These are phyloP conservation scores for Prunus mira DNA, from an alignment of 306 rosid species.

Conservation along the genomic window DNA sequence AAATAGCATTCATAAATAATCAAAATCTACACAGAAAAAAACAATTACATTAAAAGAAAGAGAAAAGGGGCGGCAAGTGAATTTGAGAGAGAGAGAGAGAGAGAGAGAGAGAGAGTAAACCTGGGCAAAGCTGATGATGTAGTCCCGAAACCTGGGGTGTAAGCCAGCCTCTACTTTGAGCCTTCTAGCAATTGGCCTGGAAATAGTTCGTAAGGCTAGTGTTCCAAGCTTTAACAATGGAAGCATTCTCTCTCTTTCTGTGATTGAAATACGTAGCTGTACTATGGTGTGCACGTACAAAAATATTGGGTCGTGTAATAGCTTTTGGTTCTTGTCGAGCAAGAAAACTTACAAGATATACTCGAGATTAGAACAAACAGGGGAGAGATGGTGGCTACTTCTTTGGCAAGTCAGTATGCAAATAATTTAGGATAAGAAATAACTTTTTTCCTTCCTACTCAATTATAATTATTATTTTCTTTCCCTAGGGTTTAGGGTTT, in stretches of 20 bases:
- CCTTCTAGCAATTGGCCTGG: constrained; percentile 7
- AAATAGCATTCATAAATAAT: too few relatives aligned
- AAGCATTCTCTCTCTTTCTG: constrained; percentile 2
- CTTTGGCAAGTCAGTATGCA: background rate
- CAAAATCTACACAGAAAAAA: background rate
- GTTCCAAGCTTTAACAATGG: constrained; percentile 18
- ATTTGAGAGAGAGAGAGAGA: background rate
- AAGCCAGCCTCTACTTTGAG: constrained; percentile 10
- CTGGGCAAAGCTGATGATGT: constrained; percentile 13
- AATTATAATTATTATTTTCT: too few relatives aligned
- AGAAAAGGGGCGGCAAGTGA: background rate
- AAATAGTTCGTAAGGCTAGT: constrained; percentile 9
- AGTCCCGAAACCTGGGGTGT: constrained; percentile 4
- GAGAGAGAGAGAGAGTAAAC: background rate
- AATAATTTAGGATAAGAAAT: too few relatives aligned
- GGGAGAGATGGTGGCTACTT: background rate
- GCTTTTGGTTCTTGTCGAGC: background rate
- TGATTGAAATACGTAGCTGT: background rate
- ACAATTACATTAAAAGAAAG: background rate
- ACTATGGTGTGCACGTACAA: background rate
- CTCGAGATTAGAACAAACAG: background rate
- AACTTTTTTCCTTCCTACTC: too few relatives aligned
- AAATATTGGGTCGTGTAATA: background rate
- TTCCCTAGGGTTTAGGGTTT: too few relatives aligned
- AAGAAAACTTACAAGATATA: background rate